Base-by-base conservation (phyloP, 805 yeast genomes). In the Teunomyces atbi region DNA sequence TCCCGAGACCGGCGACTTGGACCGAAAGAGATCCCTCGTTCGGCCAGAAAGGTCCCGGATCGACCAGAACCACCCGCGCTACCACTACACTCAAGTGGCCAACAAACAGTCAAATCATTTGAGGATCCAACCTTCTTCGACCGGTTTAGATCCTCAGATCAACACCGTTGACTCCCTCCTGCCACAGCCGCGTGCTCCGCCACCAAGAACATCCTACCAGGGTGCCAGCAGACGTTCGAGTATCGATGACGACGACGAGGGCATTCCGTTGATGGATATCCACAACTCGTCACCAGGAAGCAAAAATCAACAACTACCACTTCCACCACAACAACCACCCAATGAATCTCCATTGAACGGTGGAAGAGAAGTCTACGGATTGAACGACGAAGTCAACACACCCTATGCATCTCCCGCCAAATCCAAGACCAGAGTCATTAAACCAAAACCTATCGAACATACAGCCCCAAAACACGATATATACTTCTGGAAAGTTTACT, bases 1-100 rank as follows among this genome's bases (percentile, higher is more conserved):
- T 54, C 71, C 66, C 6, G 77, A 72, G 50, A 41, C 71, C 4
- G 74, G 73, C 27, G 55, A 52, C 7, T 38, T 77, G 15, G 60
- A 66, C 37, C 59, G 84, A 46, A 87, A 84, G 61, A 75, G 81
- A 54, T 86, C 97, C 0, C 71, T 92, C 50, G 86, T 92, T 27
- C 78, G 89, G 50, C 95, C 96, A 3, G 98, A 92, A 59, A 79
- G 98, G 54, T 82, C 86, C 33, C 57, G 74, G 44, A 77, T 81
- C 51, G 75, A 81, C 55, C 81, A 79, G n/a, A 77, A 76, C 44
- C 86, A 87, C 61, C 94, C 92, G 2, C 81, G 84, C 47, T 86
- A 75, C 65, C 89, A 86, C 64, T 89, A 89, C 64, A 77, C 86
- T 11, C 89, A 84, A 55, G 82, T 83, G 32, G 82, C 89, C 2